A percentile compares a stretch with the other conserved stretches of the same genome.
phyloP scores from a whole-genome alignment of 169 alveolate genomes.

The Plasmodium fragile region DNA sequence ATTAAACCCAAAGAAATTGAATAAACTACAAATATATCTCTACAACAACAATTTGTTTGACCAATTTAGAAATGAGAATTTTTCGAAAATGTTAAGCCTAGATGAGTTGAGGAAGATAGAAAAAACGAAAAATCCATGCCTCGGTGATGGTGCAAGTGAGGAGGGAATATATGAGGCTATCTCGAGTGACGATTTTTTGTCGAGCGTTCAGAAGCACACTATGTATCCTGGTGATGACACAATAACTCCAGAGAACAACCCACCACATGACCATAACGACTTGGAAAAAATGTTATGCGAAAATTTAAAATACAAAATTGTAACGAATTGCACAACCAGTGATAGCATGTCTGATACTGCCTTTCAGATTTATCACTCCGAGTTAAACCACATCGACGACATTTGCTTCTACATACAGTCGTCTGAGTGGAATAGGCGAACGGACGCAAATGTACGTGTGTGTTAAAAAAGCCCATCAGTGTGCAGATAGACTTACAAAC shows the following conservation, averaged over 20 bases:
- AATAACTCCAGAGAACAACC: not conserved
- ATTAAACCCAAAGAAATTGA: slow-evolving; percentile 77
- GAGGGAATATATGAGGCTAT: slow-evolving; percentile 18
- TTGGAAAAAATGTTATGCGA: slow-evolving; percentile 77
- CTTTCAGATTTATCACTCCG: slow-evolving; percentile 87
- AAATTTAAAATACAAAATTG: slow-evolving; percentile 82
- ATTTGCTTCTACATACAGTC: slow-evolving; percentile 87
- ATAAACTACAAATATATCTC: slow-evolving; percentile 71
- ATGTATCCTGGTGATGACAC: not conserved
- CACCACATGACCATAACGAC: not conserved
- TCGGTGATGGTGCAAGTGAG: not conserved
- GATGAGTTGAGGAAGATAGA: slow-evolving; percentile 74
- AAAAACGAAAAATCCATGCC: slow-evolving; percentile 80
- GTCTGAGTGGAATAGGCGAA: slow-evolving; percentile 84
- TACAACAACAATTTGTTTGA: slow-evolving; percentile 69
- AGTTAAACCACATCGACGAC: slow-evolving; percentile 87
- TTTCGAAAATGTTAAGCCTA: slow-evolving; percentile 36
- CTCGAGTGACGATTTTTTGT: not conserved
- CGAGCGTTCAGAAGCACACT: not conserved
- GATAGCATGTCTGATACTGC: slow-evolving; percentile 85
- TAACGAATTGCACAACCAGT: slow-evolving; percentile 82
- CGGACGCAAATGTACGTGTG: slow-evolving; percentile 81
- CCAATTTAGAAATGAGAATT: slow-evolving; percentile 34
- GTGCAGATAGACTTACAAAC: not conserved
- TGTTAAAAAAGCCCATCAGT: not conserved